phyloP scores from a whole-genome alignment of 2,329 filamentous ascomycete species.

The Lasiodiplodia sp. region DNA sequence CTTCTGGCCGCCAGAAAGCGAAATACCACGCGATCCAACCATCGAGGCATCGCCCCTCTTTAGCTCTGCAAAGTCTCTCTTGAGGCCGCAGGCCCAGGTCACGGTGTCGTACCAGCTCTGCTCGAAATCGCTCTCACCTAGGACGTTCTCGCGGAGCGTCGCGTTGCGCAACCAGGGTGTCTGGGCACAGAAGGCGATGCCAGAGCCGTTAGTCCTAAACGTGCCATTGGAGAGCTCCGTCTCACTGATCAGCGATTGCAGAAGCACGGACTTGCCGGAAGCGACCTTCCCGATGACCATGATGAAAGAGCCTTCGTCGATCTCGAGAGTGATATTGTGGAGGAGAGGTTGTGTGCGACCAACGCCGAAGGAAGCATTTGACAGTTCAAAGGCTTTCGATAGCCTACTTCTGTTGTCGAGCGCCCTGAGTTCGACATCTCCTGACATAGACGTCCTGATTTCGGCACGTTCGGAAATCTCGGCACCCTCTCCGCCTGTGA shows the following conservation, averaged over 20 bases:
- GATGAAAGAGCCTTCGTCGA: conserved; percentile 29
- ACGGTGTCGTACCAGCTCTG: conserved; percentile 48
- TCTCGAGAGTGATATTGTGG: conserved; percentile 22
- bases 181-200: conserved; percentile 49
- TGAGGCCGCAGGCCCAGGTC: conserved; percentile 43
- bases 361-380: conserved; percentile 27
- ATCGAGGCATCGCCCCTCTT: conserved; percentile 51
- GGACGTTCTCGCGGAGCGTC: conserved; percentile 48
- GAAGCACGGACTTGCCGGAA: conserved; percentile 48
- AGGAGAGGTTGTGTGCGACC: conserved; percentile 25
- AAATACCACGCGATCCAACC: conserved; percentile 60
- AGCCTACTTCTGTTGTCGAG: neutral
- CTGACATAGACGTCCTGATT: neutral
- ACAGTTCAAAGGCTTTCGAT: neutral
- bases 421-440: neutral
- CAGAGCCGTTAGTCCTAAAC: conserved; percentile 28
- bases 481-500: conserved; percentile 6
- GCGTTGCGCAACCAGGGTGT: conserved; percentile 48
- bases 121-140: conserved; percentile 45
- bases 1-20: conserved; percentile 61
- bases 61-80: conserved; percentile 44
- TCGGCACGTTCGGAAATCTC: conserved; percentile 10
- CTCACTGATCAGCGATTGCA: conserved; percentile 45
- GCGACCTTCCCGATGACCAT: conserved; percentile 36
- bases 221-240: conserved; percentile 32